Evolutionary conservation across 2,329 filamentous ascomycete species (phyloP), one percentile per base, ranked within the genome.

Genomic region (Ophiocordyceps australis): DNA sequence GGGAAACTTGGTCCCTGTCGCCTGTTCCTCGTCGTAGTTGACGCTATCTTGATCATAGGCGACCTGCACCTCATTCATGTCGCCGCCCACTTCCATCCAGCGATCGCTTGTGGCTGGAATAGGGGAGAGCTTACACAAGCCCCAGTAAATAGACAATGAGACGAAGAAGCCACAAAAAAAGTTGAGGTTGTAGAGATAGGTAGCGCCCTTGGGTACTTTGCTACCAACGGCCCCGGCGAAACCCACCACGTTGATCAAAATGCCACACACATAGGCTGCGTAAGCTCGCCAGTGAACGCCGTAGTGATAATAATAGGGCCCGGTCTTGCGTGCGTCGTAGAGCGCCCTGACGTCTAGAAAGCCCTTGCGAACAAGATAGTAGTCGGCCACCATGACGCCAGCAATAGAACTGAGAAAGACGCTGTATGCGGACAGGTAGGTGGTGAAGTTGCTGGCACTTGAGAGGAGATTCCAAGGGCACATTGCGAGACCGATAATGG

Each of bases 381-480:
- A 94, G 49, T 94, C 85, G 37, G 63, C 67, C 32, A 83, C 59
- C 55, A 93, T 89, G 35, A 92, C 81, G n/a, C 85, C 85, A 1
- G 81, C 83, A 34, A 94, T 91, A 22, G 78, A 82, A 31, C 78
- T 85, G n/a, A 94, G 64, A 53, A 94, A 94, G 29, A 94, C 82
- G 4, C 78, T 83, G 56, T 93, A 93, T 2, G 85, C 77, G 1
- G 79, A 89, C 1, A 94, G 69, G 44, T 93, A 93, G 4, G 80
- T 91, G 1, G 80, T 89, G 55, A 93, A 93, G 50, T 75, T 73
- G 57, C 86, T 92, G 23, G 69, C 68, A 23, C 59, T 58, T 3
- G 65, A 71, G 7, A 92, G 65, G 0, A 93, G 64, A 32, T 79
- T 78, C 68, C 75, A 86, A 0, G 85, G 85, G 45, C 80, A 89